These are phyloP conservation scores for Paramecium biaurelia DNA, from an alignment of 73 alveolate species.

Conservation along the genomic window DNA sequence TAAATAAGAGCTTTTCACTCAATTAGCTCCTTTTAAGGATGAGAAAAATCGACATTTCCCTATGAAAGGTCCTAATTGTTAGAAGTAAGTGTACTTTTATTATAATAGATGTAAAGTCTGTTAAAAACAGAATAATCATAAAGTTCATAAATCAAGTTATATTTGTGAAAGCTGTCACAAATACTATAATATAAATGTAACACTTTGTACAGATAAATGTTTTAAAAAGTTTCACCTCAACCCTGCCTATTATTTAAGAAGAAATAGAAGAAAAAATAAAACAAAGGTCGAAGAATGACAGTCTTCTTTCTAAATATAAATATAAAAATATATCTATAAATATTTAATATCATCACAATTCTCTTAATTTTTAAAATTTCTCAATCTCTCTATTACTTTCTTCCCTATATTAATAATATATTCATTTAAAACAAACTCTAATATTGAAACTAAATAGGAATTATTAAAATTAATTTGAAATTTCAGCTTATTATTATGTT, in stretches of 20 bases:
- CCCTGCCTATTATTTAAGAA: background rate
- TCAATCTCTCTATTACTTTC: background rate
- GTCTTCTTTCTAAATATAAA: background rate
- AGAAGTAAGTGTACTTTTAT: background rate
- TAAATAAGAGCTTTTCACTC: background rate
- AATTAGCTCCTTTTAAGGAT: background rate
- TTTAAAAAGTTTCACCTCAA: slow-evolving; percentile 2
- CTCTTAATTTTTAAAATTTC: background rate
- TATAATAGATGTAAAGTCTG: slow-evolving; percentile 32
- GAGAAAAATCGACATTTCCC: slow-evolving; percentile 25
- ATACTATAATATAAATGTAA: slow-evolving; percentile 13
- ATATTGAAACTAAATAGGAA: too few species aligned
- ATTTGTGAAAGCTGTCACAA: background rate
- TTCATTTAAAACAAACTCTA: too few species aligned
- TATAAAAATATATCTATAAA: background rate
- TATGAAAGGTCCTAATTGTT: background rate
- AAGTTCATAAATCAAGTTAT: background rate
- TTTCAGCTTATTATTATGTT: slow-evolving; percentile 72
- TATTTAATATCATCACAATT: background rate
- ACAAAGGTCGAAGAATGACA: background rate
- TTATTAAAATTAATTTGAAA: slow-evolving; percentile 77
- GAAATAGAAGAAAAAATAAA: background rate
- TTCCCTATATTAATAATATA: too few species aligned
- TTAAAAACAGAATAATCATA: background rate
- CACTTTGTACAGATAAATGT: background rate